Base-by-base conservation (phyloP, 805 yeast species). In the Candida fluviatilis region DNA sequence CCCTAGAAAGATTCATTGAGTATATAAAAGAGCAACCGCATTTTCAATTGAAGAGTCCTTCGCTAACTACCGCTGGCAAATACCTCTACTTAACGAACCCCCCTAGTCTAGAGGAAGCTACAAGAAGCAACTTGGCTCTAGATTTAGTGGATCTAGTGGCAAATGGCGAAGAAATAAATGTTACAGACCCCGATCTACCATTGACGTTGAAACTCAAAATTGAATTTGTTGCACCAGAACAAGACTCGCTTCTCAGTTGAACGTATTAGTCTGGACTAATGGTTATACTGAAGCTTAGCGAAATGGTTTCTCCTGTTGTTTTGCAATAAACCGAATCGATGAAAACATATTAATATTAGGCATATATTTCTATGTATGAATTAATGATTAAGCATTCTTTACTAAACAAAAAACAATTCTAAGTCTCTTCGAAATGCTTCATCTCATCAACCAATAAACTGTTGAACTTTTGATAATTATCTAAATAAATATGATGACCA, bases 401-500 rank as follows among this genome's bases (percentile, higher is more conserved):
- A n/a, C n/a, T n/a, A n/a, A n/a, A n/a, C n/a, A n/a, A n/a, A n/a
- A n/a, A n/a, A n/a, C n/a, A n/a, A n/a, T n/a, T n/a, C n/a, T n/a
- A n/a, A n/a, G n/a, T n/a, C n/a, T n/a, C n/a, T n/a, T n/a, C n/a
- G 38, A 42, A 49, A 31, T 41, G 36, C 35, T 47, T 48, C 85
- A 83, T 78, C 53, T 82, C 84, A 4, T 64, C 47, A 2, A 68
- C 39, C 24, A 83, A 55, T 41, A 75, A 42, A 7, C 59, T 46
- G 52, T 84, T 82, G 52, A 85, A 85, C 19, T 50, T 66, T 8
- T 52, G 43, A 34, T 67, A 62, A 50, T 83, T 83, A 55, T 85
- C 95, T 42, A 85, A 63, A 53, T 84, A 85, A n/a, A 85, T 50
- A 54, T 85, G 95, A 57, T 85, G 95, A 1, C 95, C 95, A 4